Percentiles rank a stretch among this genome's conserved stretches.
These are phyloP conservation scores for Candida taoyuanica DNA, from an alignment of 805 yeast genomes.

Conservation along the genomic window DNA sequence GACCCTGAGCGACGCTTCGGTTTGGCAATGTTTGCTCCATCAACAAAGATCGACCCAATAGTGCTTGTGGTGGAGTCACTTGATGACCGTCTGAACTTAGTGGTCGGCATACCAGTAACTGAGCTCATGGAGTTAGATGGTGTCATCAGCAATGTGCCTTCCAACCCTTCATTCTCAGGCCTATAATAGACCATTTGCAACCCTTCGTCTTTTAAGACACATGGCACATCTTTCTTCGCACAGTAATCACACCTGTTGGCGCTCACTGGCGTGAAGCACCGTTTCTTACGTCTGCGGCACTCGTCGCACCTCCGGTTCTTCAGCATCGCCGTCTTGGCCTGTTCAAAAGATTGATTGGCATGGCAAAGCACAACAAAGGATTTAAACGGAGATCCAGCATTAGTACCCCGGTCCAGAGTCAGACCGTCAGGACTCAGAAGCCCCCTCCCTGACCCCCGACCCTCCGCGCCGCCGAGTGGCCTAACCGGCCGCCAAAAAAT, in stretches of 20 bases:
- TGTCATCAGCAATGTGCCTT: neutral
- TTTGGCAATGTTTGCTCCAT: constrained; percentile 2
- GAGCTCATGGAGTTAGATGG: neutral
- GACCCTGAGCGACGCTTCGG: neutral
- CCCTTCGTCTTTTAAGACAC: constrained; percentile 9
- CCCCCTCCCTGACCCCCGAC: too few species aligned
- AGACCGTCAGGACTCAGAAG: too few species aligned
- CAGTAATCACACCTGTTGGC: constrained; percentile 8
- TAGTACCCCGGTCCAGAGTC: too few species aligned
- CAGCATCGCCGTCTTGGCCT: neutral
- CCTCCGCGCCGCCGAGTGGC: too few species aligned
- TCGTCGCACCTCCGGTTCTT: constrained; percentile 12
- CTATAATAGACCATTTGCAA: constrained; percentile 10
- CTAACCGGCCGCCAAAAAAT: too few species aligned
- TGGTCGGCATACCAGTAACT: too few species aligned
- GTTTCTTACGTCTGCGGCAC: constrained; percentile 16
- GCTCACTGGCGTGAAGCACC: constrained; percentile 3
- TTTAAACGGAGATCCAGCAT: neutral
- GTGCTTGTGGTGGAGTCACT: neutral
- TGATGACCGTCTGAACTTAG: neutral
- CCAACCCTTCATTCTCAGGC: neutral
- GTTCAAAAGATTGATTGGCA: neutral
- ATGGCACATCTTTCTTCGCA: constrained; percentile 11
- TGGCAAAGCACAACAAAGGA: neutral
- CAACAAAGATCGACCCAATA: constrained; percentile 5